Evolutionary conservation across 805 yeast genomes (phyloP).

Genomic region (Starmera dryadoides): DNA sequence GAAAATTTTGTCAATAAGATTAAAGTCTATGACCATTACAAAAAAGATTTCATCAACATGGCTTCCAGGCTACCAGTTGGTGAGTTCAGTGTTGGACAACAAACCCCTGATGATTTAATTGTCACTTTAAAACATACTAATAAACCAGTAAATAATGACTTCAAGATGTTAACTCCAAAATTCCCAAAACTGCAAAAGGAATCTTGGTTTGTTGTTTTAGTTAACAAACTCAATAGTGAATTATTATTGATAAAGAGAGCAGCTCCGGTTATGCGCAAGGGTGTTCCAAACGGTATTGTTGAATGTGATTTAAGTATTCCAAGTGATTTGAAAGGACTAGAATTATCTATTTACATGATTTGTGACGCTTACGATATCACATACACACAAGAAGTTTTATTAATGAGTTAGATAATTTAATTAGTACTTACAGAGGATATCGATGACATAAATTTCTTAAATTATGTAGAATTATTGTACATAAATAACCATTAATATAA

Average conservation of each 20-base stretch:
- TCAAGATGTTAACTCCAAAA: constrained; percentile 65
- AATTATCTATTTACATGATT: constrained; percentile 40
- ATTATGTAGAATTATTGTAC: no score
- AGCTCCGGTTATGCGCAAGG: constrained; percentile 39
- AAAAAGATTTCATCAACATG: constrained; percentile 43
- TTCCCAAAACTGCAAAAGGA: constrained; percentile 91
- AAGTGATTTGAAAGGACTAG: constrained; percentile 37
- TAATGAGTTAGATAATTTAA: constrained; percentile 1
- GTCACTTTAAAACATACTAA: constrained; percentile 51
- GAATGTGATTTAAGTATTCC: constrained; percentile 42
- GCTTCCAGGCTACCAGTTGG: constrained; percentile 61
- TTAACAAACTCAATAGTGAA: constrained; percentile 43
- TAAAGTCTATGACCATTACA: constrained; percentile 33
- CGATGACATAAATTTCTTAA: no score
- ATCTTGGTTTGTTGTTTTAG: constrained; percentile 77
- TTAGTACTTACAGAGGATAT: constrained; percentile 20
- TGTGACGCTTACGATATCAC: constrained; percentile 62
- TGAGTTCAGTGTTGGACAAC: constrained; percentile 32
- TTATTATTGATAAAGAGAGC: constrained; percentile 67
- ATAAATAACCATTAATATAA: no score
- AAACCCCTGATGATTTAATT: constrained; percentile 24
- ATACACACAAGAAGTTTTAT: constrained; percentile 26
- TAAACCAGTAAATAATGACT: constrained; percentile 40
- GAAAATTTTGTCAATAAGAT: constrained; percentile 24
- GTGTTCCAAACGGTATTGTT: constrained; percentile 21